phyloP scores from a whole-genome alignment of 2,329 filamentous ascomycete species.

The Ophidiomyces ophidiicola region DNA sequence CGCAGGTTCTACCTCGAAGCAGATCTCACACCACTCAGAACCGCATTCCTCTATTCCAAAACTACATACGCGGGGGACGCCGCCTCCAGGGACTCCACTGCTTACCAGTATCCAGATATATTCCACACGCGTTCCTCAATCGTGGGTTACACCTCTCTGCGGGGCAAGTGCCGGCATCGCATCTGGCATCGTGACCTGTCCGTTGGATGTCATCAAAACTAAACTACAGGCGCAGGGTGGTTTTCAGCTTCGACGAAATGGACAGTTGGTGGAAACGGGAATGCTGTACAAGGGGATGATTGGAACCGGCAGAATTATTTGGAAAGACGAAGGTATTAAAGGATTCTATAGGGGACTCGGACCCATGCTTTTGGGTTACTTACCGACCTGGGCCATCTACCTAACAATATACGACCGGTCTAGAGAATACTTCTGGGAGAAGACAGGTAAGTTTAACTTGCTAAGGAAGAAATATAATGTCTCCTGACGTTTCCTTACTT shows the following conservation, averaged over 20 bases:
- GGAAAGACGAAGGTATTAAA: conserved; percentile 72
- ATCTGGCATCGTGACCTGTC: conserved; percentile 88
- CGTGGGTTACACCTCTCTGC: conserved; percentile 64
- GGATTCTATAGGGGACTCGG: conserved; percentile 90
- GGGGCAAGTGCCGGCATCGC: conserved; percentile 84
- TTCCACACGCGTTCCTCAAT: conserved; percentile 40
- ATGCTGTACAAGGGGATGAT: conserved; percentile 70
- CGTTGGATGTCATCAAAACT: conserved; percentile 97
- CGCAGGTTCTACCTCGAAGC: conserved; percentile 23
- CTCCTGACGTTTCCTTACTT: conserved; percentile 16
- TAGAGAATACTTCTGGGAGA: conserved; percentile 58
- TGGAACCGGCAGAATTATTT: conserved; percentile 76
- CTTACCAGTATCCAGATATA: conserved; percentile 31
- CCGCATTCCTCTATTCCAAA: conserved; percentile 17
- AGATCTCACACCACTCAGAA: conserved; percentile 8
- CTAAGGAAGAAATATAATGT: neutral
- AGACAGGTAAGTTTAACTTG: conserved; percentile 43
- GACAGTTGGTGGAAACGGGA: conserved; percentile 33
- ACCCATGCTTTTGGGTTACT: conserved; percentile 86
- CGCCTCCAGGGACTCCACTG: conserved; percentile 21
- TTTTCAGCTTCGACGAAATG: conserved; percentile 45
- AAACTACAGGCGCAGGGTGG: conserved; percentile 92
- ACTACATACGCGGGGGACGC: conserved; percentile 21
- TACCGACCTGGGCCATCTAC: conserved; percentile 97
- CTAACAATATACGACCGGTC: conserved; percentile 91